Evolutionary conservation across 768 basidiomycete species (phyloP).

Genomic region (Termitomyces sp.): DNA sequence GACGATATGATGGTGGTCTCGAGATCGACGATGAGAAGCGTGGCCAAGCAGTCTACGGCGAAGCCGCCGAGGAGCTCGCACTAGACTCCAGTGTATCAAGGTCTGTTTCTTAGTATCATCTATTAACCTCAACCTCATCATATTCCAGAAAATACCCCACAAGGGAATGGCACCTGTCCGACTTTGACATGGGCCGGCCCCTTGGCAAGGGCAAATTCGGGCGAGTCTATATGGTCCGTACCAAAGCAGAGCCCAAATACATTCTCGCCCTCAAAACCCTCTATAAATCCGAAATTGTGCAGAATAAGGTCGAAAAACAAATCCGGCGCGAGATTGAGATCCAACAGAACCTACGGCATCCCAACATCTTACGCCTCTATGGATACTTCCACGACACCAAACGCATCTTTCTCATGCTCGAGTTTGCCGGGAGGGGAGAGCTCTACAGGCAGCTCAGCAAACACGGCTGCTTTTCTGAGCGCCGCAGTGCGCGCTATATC

Average conservation of each 20-base stretch:
- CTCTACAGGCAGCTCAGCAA: slow-evolving; percentile 94
- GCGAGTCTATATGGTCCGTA: slow-evolving; percentile 97
- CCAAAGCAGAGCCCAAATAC: slow-evolving; percentile 82
- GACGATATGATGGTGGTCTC: slow-evolving; percentile 95
- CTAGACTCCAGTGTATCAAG: slow-evolving; percentile 76
- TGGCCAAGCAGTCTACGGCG: slow-evolving; percentile 70
- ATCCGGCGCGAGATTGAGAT: slow-evolving; percentile 98
- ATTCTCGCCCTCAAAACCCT: slow-evolving; percentile 96
- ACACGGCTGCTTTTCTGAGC: slow-evolving; percentile 83
- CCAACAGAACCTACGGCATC: slow-evolving; percentile 93
- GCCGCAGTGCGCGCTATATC: slow-evolving; percentile 84
- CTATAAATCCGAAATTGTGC: slow-evolving; percentile 94
- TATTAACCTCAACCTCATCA: background rate
- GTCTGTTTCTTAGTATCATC: slow-evolving; percentile 29
- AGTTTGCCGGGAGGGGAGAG: slow-evolving; percentile 96
- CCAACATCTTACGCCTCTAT: slow-evolving; percentile 89
- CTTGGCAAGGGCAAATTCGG: slow-evolving; percentile 99
- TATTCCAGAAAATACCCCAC: slow-evolving; percentile 60
- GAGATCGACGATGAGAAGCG: slow-evolving; percentile 83
- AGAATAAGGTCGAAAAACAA: slow-evolving; percentile 92
- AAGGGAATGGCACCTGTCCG: slow-evolving; percentile 78
- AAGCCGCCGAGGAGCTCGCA: slow-evolving; percentile 77
- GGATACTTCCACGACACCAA: slow-evolving; percentile 99
- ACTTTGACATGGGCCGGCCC: slow-evolving; percentile 93
- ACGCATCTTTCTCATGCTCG: slow-evolving; percentile 96